Conservation (phyloP, 2,329 filamentous ascomycete species). For the Akanthomyces uredinophilus region DNA sequence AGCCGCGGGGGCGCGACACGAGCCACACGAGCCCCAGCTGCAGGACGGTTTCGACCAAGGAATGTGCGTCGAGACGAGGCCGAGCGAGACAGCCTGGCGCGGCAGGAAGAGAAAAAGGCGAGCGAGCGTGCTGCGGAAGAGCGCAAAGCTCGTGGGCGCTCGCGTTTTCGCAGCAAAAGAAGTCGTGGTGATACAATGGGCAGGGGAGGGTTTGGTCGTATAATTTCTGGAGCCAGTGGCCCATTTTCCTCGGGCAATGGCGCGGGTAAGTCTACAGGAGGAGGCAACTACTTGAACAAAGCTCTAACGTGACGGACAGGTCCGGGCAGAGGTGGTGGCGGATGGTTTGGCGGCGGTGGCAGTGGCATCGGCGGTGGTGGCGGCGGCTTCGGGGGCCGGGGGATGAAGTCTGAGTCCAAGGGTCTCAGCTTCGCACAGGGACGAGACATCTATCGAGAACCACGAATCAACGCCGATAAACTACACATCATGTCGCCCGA, state of each 20-base stretch:
- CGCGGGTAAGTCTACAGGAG: background rate
- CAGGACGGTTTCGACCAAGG: slow-evolving; percentile 42
- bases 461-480: slow-evolving; percentile 52
- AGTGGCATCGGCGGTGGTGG: slow-evolving; percentile 22
- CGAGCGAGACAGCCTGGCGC: slow-evolving; percentile 42
- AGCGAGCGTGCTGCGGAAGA: slow-evolving; percentile 36
- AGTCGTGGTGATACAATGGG: slow-evolving; percentile 42
- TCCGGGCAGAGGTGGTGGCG: slow-evolving; percentile 11
- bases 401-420: slow-evolving; percentile 32
- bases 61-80: slow-evolving; percentile 46
- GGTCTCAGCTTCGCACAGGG: slow-evolving; percentile 33
- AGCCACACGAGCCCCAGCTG: slow-evolving; percentile 31
- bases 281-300: background rate
- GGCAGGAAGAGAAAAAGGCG: slow-evolving; percentile 39
- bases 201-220: slow-evolving; percentile 32
- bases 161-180: slow-evolving; percentile 36
- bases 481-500: slow-evolving; percentile 41
- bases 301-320: slow-evolving; percentile 2
- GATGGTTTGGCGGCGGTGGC: slow-evolving; percentile 25
- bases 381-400: slow-evolving; percentile 24
- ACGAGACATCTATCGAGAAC: slow-evolving; percentile 32
- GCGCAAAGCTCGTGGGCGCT: slow-evolving; percentile 33
- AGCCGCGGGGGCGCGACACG: slow-evolving; percentile 22
- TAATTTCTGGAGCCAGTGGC: slow-evolving; percentile 33
- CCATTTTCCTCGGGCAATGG: slow-evolving; percentile 31